Base-by-base conservation (phyloP, 306 rosid species). In the Hippophae gyantsensis region DNA sequence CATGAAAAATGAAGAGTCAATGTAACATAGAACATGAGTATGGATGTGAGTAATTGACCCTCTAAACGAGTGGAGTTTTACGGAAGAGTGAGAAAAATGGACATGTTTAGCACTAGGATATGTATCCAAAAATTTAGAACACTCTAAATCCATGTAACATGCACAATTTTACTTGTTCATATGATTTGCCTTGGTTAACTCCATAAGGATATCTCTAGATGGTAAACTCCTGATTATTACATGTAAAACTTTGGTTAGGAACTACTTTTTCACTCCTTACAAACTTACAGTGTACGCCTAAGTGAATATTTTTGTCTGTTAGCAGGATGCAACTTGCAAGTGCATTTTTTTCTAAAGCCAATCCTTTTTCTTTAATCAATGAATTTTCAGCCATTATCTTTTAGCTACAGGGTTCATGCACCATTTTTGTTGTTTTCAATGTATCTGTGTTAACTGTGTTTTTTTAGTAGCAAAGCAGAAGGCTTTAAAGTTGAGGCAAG, bases 391-490 rank as follows among this genome's bases (percentile, higher is more conserved):
- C 70, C 8, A 11, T 54, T 71, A 51, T 46, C 50, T 58, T 45
- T 62, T 58, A 18, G 61, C 50, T 26, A 18, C 75, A 62, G 47
- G 67, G 68, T 62, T 58, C 41, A 26, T 40, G 9, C 42, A 61
- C 43, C 11, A 54, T 42, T 63, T 8, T 51, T 58, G 26, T 32
- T 52, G 50, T 32, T 9, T 42, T 54, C 48, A 48, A 54, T 27
- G 51, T 5, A 43, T 53, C 18, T 52, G 52, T 62, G 57, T 74
- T 87, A 66, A 81, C 62, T 57, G 14, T 75, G 58, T 59, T 66
- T 70, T 51, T 57, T 71, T 61, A 62, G 81, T 76, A 90, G 97
- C 57, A 46, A 90, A 77, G 75, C 87, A 76, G 75, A 76, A 76
- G 69, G 74, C 75, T 55, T 66, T 80, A 56, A 85, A 66, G 73